These are phyloP conservation scores for Sechiopsis laciniata DNA, from an alignment of 306 rosid species.

Conservation along the genomic window DNA sequence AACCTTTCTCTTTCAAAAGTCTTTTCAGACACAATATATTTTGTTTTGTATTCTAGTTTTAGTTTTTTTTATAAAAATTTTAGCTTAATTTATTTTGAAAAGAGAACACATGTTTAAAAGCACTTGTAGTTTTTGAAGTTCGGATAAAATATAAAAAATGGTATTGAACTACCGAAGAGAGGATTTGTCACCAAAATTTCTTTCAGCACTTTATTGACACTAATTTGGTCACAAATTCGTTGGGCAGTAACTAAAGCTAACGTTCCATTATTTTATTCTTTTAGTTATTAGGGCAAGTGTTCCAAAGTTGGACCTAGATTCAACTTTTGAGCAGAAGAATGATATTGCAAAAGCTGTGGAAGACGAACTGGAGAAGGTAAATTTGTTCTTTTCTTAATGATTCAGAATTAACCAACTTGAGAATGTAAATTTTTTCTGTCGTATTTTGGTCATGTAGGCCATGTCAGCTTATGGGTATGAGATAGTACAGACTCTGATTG, in stretches of 20 bases:
- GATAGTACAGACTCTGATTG: slow-evolving; percentile 49
- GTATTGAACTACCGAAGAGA: not conserved
- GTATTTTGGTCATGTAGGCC: slow-evolving; percentile 33
- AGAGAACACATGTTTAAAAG: not conserved
- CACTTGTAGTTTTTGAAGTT: not conserved
- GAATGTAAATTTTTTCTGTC: not conserved
- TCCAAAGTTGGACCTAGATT: slow-evolving; percentile 49
- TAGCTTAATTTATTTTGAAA: not conserved
- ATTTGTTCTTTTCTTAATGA: not conserved
- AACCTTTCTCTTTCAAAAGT: not conserved
- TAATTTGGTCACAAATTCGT: slow-evolving; percentile 1
- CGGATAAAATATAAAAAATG: not conserved
- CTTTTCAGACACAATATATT: not conserved
- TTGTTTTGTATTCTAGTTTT: not conserved
- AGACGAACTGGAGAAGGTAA: slow-evolving; percentile 49
- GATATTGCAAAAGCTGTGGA: slow-evolving; percentile 53
- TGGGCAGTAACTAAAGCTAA: not conserved
- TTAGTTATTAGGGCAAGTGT: slow-evolving; percentile 54
- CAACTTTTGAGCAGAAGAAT: slow-evolving; percentile 52
- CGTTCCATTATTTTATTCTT: not conserved
- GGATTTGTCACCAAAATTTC: not conserved
- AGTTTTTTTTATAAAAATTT: not conserved
- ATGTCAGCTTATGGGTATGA: slow-evolving; percentile 50
- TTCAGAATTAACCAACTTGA: not conserved
- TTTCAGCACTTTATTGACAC: not conserved